phyloP scores from a whole-genome alignment of 169 alveolate species.

The Plasmodium vivax region DNA sequence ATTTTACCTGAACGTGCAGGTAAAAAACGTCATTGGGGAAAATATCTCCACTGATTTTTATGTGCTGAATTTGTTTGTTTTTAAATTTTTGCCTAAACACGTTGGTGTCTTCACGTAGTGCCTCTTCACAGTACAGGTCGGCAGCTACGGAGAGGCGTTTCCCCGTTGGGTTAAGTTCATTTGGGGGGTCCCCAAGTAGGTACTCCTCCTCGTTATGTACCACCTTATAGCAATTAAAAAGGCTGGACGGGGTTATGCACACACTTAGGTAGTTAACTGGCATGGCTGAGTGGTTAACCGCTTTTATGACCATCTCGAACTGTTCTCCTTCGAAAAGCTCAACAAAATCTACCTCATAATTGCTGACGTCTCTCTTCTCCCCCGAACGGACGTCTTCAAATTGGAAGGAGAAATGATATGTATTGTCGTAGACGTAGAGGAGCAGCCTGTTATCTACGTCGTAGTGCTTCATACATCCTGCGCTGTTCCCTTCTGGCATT shows the following conservation, averaged over 20 bases:
- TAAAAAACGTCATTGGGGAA: constrained; percentile 8
- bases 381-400: constrained; percentile 39
- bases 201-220: constrained; percentile 13
- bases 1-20: constrained; percentile 29
- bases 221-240: constrained; percentile 52
- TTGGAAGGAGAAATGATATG: constrained; percentile 18
- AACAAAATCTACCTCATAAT: constrained; percentile 42
- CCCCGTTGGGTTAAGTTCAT: background rate
- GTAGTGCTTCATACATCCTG: background rate
- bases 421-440: constrained; percentile 43
- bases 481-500: constrained; percentile 12
- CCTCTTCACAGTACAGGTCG: constrained; percentile 19
- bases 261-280: constrained; percentile 18
- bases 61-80: constrained; percentile 49
- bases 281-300: constrained; percentile 23
- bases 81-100: constrained; percentile 63
- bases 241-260: constrained; percentile 31
- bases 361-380: background rate
- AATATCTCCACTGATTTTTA: constrained; percentile 34
- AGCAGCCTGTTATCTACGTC: constrained; percentile 50
- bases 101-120: constrained; percentile 16
- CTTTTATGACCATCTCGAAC: constrained; percentile 19
- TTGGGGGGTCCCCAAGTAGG: background rate
- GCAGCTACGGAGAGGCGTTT: background rate
- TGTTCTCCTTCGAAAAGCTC: constrained; percentile 53